Conservation (phyloP, 2,329 filamentous ascomycete species). For the Pseudogymnoascus sp. region DNA sequence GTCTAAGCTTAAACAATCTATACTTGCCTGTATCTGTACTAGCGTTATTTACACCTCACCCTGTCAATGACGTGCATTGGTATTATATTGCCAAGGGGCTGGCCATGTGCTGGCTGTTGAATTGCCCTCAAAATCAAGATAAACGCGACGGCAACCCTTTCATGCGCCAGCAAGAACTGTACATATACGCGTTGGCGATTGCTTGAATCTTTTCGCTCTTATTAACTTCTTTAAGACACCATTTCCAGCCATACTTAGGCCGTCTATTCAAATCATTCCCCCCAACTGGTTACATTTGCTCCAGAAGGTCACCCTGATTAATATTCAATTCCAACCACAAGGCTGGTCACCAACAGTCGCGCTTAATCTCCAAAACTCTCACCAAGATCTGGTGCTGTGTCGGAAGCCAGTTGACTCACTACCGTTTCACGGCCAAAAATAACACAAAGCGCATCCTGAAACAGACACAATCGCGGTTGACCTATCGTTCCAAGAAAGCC, state of each 20-base stretch:
- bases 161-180: not conserved
- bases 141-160: slow-evolving; percentile 3
- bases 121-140: slow-evolving; percentile 6
- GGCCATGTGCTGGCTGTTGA: not conserved
- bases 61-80: not conserved
- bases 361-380: not conserved
- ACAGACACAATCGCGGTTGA: slow-evolving; percentile 19
- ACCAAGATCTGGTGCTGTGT: not conserved
- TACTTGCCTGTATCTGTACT: not conserved
- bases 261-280: not conserved
- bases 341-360: not conserved
- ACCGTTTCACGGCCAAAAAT: slow-evolving; percentile 9
- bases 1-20: not conserved
- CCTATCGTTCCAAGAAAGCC: slow-evolving; percentile 20
- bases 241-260: not conserved
- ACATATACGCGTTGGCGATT: not conserved
- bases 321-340: not conserved
- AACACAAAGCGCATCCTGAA: slow-evolving; percentile 22
- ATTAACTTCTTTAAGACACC: not conserved
- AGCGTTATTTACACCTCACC: not conserved
- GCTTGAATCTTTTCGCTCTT: not conserved
- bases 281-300: not conserved
- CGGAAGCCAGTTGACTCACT: not conserved
- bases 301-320: not conserved
- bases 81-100: not conserved